Evolutionary conservation across 768 basidiomycete species (phyloP), one percentile per base, ranked within the genome.

Genomic region (Glaciozyma martinii): DNA sequence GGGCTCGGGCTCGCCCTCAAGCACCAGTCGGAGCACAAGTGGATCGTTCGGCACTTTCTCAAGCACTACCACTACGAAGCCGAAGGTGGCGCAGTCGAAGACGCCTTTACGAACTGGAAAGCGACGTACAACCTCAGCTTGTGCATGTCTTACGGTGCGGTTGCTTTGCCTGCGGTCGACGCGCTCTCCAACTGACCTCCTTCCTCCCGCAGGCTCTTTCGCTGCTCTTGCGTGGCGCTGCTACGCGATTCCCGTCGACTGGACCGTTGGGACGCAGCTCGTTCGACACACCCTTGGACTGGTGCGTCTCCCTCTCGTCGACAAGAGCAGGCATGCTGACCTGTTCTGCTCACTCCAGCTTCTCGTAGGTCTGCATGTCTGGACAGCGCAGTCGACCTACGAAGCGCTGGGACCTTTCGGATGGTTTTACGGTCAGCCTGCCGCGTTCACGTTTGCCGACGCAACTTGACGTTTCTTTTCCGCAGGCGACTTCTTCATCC

Each of bases 391-490:
- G 71, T 91, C 92, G 65, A 90, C 87, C 0, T 97, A 85, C 77
- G 89, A 97, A 74, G 95, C 90, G 25, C 82, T 98, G 3, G 94
- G 95, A 10, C 82, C 89, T 33, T 97, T 97, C 73, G 95, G 95
- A 30, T 99, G 95, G 95, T 93, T 97, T 78, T 99, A 95, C 71
- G 92, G 91, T 29, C 90, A 94, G 77, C 94, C 53, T 94, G 78
- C 93, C 93, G 80, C 87, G 93, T 44, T 43, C 37, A 13, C 37
- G 15, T 40, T 6, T 13, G 37, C 37, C 10, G 15, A 0, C 25
- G 5, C 40, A 18, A 42, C 4, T n/a, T 55, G 32, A 55, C 30
- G 15, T 12, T n/a, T n/a, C 32, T 3, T 32, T 7, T 29, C 12
- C 40, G 1, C 56, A 68, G 67, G 71, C 55, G 73, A 74, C 55